Conservation (phyloP, 352 stramenopile genomes). For the Pythium plurisporium region DNA sequence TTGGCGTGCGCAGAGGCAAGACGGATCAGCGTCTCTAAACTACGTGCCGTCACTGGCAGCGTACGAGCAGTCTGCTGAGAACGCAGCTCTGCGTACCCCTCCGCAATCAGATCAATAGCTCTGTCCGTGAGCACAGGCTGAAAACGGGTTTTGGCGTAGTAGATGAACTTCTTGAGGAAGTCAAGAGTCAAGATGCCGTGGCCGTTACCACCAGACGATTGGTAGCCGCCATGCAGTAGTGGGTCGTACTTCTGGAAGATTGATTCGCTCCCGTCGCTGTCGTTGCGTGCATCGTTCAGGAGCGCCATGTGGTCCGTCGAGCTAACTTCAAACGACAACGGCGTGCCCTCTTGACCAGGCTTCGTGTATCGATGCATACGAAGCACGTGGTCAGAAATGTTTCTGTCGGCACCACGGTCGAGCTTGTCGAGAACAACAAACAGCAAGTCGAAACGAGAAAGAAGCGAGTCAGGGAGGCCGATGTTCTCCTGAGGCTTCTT, state of each 20-base stretch:
- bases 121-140: conserved; percentile 80
- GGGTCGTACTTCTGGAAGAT: conserved; percentile 92
- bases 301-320: conserved; percentile 76
- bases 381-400: conserved; percentile 97
- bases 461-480: conserved; percentile 97
- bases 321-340: conserved; percentile 85
- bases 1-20: conserved; percentile 98
- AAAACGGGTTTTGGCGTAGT: conserved; percentile 97
- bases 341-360: conserved; percentile 81
- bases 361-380: conserved; percentile 94
- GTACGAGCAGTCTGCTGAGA: conserved; percentile 92
- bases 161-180: conserved; percentile 99
- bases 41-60: conserved; percentile 96
- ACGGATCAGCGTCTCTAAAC: conserved; percentile 99
- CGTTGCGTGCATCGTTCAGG: conserved; percentile 51
- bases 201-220: conserved; percentile 42
- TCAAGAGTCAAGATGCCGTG: conserved; percentile 91
- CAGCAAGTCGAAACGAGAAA: conserved; percentile 99
- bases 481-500: conserved; percentile 99
- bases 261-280: conserved; percentile 69
- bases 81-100: conserved; percentile 96
- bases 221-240: conserved; percentile 74
- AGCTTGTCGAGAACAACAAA: conserved; percentile 99
- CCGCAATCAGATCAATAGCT: conserved; percentile 93
- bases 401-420: conserved; percentile 91